Conservation (phyloP, 352 stramenopile genomes). For the Phytophthora parvispora region DNA sequence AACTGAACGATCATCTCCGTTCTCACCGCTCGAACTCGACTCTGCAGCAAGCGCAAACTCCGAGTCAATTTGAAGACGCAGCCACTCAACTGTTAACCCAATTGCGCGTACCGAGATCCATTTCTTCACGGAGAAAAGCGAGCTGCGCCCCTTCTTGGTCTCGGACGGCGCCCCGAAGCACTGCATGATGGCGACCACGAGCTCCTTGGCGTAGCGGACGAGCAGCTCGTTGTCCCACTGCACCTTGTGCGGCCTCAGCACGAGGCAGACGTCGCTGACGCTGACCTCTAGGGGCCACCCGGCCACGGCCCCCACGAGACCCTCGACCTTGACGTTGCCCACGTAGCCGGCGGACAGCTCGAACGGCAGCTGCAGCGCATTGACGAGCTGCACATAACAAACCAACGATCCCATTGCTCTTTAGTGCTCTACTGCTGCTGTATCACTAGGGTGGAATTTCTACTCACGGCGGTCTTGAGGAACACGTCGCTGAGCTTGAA, state of each 20-base stretch:
- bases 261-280: conserved; percentile 69
- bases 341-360: conserved; percentile 74
- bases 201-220: conserved; percentile 76
- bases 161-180: conserved; percentile 41
- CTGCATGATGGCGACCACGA: conserved; percentile 69
- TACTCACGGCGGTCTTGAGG: conserved; percentile 63
- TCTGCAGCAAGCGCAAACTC: conserved; percentile 36
- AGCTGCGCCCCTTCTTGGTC: conserved; percentile 37
- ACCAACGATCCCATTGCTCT: neutral
- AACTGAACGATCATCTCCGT: conserved; percentile 70
- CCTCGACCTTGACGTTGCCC: conserved; percentile 74
- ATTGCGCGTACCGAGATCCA: conserved; percentile 58
- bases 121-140: conserved; percentile 62
- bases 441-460: too few species aligned
- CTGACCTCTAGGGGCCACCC: conserved; percentile 64
- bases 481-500: conserved; percentile 73
- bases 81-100: neutral
- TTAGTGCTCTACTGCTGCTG: neutral
- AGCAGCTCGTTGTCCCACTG: conserved; percentile 79
- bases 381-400: conserved; percentile 79
- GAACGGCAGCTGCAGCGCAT: conserved; percentile 73
- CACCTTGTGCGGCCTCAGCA: conserved; percentile 63
- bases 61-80: neutral
- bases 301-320: conserved; percentile 62
- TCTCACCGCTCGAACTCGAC: conserved; percentile 54